Percentiles rank a stretch among this genome's conserved stretches.
phyloP scores from a whole-genome alignment of 257 asterid species.

The Capsicum rhomboideum region DNA sequence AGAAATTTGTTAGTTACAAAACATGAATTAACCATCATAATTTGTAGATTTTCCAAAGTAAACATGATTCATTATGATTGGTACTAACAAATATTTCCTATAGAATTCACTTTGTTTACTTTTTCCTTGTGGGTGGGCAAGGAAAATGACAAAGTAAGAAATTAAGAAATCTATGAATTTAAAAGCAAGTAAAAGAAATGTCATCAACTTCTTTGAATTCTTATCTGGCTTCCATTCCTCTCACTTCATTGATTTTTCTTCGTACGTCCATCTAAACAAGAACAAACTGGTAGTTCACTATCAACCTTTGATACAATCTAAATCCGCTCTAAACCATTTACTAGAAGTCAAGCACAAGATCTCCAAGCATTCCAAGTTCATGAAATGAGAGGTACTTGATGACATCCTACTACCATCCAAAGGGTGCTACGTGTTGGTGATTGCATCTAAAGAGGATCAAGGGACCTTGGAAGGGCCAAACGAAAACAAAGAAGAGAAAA shows the following conservation, averaged over 20 bases:
- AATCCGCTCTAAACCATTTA: too few species aligned
- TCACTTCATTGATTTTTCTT: background rate
- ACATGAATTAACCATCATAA: background rate
- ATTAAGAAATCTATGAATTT: background rate
- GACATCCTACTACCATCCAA: too few species aligned
- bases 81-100: background rate
- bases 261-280: background rate
- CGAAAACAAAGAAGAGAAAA: too few species aligned
- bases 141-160: background rate
- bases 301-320: too few species aligned
- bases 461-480: too few species aligned
- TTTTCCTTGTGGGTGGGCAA: background rate
- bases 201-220: background rate
- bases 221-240: background rate
- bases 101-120: background rate
- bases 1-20: background rate
- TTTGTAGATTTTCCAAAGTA: background rate
- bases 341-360: too few species aligned
- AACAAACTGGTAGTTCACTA: background rate
- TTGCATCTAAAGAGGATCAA: too few species aligned
- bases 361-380: too few species aligned
- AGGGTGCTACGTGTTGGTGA: too few species aligned
- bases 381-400: too few species aligned
- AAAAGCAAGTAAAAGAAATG: background rate
- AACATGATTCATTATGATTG: background rate